phyloP scores from a whole-genome alignment of 345 rosid genomes.

The Angophora floribunda region DNA sequence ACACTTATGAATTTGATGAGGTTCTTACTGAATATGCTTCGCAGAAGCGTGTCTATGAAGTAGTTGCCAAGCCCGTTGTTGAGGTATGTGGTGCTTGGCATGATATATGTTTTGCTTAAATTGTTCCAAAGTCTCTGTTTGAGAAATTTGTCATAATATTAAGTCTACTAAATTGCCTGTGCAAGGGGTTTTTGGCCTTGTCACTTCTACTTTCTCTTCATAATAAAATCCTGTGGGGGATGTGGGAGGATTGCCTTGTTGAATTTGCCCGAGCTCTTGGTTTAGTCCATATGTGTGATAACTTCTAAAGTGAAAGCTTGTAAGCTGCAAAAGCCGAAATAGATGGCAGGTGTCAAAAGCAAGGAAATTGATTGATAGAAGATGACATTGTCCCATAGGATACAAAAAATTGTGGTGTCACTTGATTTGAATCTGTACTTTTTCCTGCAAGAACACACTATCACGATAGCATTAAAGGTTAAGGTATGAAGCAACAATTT shows the following conservation, averaged over 20 bases:
- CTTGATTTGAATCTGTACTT: not conserved
- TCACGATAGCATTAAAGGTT: not conserved
- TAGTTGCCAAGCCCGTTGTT: slow-evolving; percentile 97
- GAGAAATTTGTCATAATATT: not conserved
- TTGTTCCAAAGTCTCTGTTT: not conserved
- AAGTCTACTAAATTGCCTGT: not conserved
- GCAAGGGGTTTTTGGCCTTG: not conserved
- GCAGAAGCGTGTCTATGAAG: slow-evolving; percentile 93
- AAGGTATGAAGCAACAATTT: not conserved
- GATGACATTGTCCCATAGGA: not conserved
- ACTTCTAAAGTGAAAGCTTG: not conserved
- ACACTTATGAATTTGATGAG: slow-evolving; percentile 95
- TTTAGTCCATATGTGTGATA: not conserved
- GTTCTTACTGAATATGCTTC: slow-evolving; percentile 94
- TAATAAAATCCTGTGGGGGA: not conserved
- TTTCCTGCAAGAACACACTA: not conserved
- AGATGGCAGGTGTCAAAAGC: not conserved
- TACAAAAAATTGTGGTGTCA: not conserved
- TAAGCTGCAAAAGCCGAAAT: not conserved
- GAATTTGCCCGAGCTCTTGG: not conserved
- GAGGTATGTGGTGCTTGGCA: slow-evolving; percentile 43
- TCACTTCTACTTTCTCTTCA: not conserved
- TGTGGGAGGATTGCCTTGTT: not conserved
- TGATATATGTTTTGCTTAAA: not conserved
- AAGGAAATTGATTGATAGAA: not conserved